Conservation (phyloP, 2,329 filamentous ascomycete genomes). For the Diplodia mutila region DNA sequence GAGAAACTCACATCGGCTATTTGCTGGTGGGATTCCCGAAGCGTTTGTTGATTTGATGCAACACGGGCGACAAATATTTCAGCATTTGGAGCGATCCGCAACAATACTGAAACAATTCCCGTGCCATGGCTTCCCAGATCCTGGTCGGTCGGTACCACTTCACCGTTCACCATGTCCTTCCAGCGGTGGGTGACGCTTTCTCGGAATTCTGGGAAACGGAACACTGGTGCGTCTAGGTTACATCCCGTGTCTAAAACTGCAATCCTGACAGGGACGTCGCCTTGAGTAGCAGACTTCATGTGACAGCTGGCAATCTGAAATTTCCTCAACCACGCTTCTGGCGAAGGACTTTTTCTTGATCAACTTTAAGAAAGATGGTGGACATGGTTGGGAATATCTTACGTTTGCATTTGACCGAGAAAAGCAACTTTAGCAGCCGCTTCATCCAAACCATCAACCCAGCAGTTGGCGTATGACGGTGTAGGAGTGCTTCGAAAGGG, state of each 20-base stretch:
- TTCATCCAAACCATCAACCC: no score
- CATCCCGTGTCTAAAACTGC: not conserved
- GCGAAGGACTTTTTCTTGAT: not conserved
- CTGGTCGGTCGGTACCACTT: not conserved
- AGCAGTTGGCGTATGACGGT: no score
- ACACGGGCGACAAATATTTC: not conserved
- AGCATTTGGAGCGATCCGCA: not conserved
- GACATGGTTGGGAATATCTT: no score
- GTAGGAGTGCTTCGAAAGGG: no score
- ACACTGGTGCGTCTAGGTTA: not conserved
- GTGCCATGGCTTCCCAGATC: not conserved
- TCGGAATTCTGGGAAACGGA: not conserved
- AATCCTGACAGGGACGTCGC: not conserved
- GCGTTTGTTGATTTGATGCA: not conserved
- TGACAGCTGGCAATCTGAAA: no score
- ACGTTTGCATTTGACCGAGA: no score
- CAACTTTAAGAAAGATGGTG: no score
- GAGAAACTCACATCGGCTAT: not conserved
- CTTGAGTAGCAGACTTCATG: no score
- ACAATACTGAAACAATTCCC: not conserved
- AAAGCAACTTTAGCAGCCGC: no score
- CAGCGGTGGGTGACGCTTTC: not conserved
- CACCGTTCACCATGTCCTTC: not conserved
- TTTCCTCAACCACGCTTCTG: not conserved
- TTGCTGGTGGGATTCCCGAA: not conserved